A percentile compares a stretch with the other conserved stretches of the same genome.
phyloP scores from a whole-genome alignment of 345 rosid species.

The Draba incana region DNA sequence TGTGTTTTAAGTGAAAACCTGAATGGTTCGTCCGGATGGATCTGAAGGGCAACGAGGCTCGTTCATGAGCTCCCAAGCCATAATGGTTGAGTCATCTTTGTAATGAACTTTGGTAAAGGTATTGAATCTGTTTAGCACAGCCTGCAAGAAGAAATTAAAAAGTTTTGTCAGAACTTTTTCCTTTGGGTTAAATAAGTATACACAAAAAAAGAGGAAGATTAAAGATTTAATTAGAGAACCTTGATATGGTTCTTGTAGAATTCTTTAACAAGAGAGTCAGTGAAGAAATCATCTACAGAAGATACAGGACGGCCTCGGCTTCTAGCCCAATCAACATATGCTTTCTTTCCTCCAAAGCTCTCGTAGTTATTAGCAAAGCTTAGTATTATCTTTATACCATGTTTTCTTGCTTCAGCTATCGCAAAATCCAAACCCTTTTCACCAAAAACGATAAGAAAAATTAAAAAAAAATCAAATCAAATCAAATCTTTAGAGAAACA shows the following conservation, averaged over 20 bases:
- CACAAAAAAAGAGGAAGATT: slow-evolving; percentile 3
- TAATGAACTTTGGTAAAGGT: slow-evolving; percentile 71
- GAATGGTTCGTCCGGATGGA: slow-evolving; percentile 77
- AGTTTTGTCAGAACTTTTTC: neutral
- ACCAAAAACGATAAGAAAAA: neutral
- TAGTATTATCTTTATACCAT: slow-evolving; percentile 72
- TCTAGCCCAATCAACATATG: slow-evolving; percentile 82
- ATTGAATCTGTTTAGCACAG: slow-evolving; percentile 73
- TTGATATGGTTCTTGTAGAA: slow-evolving; percentile 82
- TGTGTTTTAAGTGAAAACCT: slow-evolving; percentile 51
- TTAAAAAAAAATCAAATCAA: neutral
- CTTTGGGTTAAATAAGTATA: neutral
- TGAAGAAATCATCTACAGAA: slow-evolving; percentile 87
- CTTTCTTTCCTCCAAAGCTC: slow-evolving; percentile 83
- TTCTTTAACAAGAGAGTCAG: slow-evolving; percentile 68
- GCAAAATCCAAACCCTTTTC: slow-evolving; percentile 92
- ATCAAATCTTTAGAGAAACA: neutral
- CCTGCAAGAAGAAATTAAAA: slow-evolving; percentile 44
- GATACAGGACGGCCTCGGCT: slow-evolving; percentile 65
- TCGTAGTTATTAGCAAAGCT: slow-evolving; percentile 78
- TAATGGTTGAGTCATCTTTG: slow-evolving; percentile 91
- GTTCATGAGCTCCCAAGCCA: slow-evolving; percentile 99
- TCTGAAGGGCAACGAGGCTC: slow-evolving; percentile 94
- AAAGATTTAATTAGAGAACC: slow-evolving; percentile 43
- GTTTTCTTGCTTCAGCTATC: slow-evolving; percentile 75